A percentile compares a stretch with the other conserved stretches of the same genome.
These are phyloP conservation scores for Thelonectria discophora DNA, from an alignment of 2,329 filamentous ascomycete genomes.

Conservation along the genomic window DNA sequence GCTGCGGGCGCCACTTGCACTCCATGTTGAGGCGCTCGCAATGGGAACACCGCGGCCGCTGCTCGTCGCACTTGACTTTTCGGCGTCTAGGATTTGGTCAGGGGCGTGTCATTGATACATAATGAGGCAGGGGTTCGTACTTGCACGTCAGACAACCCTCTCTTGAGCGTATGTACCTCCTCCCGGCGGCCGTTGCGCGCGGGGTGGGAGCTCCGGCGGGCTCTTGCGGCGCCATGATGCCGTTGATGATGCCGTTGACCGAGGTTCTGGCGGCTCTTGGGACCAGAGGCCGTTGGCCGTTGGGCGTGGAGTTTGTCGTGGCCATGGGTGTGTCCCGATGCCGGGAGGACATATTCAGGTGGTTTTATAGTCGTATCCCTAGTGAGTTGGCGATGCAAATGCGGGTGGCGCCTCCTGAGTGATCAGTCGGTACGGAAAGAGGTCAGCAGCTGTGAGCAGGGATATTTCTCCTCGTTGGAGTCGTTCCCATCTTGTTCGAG, in stretches of 20 bases:
- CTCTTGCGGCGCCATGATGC: conserved; percentile 17
- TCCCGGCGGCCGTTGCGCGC: conserved; percentile 29
- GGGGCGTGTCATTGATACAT: background rate
- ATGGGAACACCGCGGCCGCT: conserved; percentile 59
- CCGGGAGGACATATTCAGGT: no score
- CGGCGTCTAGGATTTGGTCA: conserved; percentile 48
- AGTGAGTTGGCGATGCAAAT: no score
- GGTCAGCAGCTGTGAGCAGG: no score
- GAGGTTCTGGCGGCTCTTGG: conserved; percentile 29
- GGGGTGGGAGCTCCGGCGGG: conserved; percentile 19
- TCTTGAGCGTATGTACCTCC: conserved; percentile 40
- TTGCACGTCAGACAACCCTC: conserved; percentile 55
- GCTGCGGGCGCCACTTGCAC: conserved; percentile 58
- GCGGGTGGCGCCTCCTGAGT: no score
- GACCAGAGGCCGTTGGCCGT: conserved; percentile 31
- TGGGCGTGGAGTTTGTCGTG: conserved; percentile 16
- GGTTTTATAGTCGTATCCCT: no score
- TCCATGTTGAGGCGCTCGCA: conserved; percentile 62
- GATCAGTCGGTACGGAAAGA: no score
- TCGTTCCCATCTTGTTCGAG: background rate
- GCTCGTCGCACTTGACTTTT: conserved; percentile 62
- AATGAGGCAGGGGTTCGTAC: conserved; percentile 36
- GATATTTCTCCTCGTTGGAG: no score
- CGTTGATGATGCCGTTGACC: conserved; percentile 14
- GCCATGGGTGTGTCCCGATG: background rate